phyloP scores from a whole-genome alignment of 78 protist genomes.

The Dictyostelium brefeldianum region DNA sequence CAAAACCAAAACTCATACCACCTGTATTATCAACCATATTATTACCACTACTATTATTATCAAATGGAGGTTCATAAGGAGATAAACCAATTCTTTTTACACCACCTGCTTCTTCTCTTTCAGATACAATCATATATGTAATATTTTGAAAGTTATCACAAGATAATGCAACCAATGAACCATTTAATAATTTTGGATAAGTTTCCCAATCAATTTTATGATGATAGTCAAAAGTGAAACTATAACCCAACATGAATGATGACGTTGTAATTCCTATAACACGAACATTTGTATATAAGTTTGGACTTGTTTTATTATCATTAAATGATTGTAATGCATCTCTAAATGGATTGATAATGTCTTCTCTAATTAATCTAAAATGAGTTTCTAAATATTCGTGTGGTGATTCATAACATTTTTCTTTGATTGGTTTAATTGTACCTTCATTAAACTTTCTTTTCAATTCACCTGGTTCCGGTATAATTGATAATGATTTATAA shows the following conservation, averaged over 20 bases:
- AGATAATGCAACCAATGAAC: constrained; percentile 53
- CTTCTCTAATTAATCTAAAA: constrained; percentile 70
- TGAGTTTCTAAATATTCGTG: constrained; percentile 71
- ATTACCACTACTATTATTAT: no score
- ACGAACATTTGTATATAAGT: constrained; percentile 19
- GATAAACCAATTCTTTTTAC: background rate
- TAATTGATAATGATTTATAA: constrained; percentile 11
- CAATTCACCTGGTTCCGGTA: constrained; percentile 24
- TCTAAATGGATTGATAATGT: constrained; percentile 57
- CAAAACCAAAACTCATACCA: background rate
- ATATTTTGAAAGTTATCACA: constrained; percentile 34
- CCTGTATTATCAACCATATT: background rate
- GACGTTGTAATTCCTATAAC: constrained; percentile 4
- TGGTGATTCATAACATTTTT: background rate
- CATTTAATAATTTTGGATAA: constrained; percentile 31
- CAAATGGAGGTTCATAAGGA: background rate
- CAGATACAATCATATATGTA: constrained; percentile 24
- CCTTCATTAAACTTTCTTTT: background rate
- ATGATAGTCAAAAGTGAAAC: constrained; percentile 24
- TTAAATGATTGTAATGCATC: constrained; percentile 9
- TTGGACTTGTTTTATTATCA: background rate
- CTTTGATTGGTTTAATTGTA: background rate
- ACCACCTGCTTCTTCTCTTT: constrained; percentile 38
- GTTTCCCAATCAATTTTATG: constrained; percentile 38
- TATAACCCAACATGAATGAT: constrained; percentile 10